These are phyloP conservation scores for Schizochytrium sp. DNA, from an alignment of 108 stramenopile species.

Conservation along the genomic window DNA sequence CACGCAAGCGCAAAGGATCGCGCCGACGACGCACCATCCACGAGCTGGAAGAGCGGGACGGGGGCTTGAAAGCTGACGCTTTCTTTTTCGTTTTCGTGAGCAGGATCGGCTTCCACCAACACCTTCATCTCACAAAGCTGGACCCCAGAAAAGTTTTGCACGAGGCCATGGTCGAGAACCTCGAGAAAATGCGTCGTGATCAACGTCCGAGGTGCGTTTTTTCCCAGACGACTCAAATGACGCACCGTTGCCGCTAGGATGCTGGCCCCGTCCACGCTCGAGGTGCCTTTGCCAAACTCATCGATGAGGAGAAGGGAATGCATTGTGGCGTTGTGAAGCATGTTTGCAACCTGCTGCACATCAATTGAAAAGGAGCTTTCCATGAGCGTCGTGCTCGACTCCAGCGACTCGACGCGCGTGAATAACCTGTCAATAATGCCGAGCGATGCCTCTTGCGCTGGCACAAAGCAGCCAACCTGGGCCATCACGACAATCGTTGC, in stretches of 20 bases:
- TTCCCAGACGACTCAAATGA: neutral
- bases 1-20: neutral
- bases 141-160: neutral
- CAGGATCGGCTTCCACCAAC: neutral
- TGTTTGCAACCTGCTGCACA: neutral
- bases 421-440: neutral
- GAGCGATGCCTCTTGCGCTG: neutral
- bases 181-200: neutral
- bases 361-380: constrained; percentile 3
- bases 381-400: neutral
- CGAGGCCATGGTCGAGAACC: neutral
- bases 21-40: neutral
- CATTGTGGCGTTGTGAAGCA: neutral
- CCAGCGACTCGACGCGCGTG: neutral
- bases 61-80: neutral
- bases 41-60: constrained; percentile 1
- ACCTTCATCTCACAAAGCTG: neutral
- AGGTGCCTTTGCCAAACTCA: constrained; percentile 12
- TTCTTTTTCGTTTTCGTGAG: no score
- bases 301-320: neutral
- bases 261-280: neutral
- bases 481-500: neutral
- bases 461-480: constrained; percentile 11
- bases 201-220: neutral
- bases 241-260: neutral